Evolutionary conservation across 805 yeast genomes (phyloP), one percentile per base, ranked within the genome.

Genomic region (Ogataea saltuana): DNA sequence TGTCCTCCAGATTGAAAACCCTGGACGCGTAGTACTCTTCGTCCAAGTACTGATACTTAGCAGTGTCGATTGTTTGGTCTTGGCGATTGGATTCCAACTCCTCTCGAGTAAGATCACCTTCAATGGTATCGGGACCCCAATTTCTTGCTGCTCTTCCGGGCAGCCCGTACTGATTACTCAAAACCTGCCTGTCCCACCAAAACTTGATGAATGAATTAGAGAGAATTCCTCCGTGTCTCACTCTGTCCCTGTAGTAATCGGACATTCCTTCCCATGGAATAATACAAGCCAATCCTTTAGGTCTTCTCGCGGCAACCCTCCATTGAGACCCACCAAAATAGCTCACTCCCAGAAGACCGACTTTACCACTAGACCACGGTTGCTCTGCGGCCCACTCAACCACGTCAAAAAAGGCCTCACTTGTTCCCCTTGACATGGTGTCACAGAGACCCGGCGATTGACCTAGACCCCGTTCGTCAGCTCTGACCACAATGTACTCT

Each of bases 221-320:
- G n/a, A 42, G 32, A 25, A 42, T 42, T 23, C 45, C 45, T 3
- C 45, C 45, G 22, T 42, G 45, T 19, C 45, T 35, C 20, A 36
- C 45, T 36, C 45, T 35, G 25, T 42, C 45, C 35, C 45, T 36
- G 35, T 42, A 42, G 21, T 42, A 42, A 15, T 42, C 45, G 17
- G 45, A 42, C 45, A 42, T 42, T 13, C 45, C 45, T 23, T 42
- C 45, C 45, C 45, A 42, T 10, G 45, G 45, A 18, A 42, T 42
- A 10, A 42, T 42, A 31, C 45, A 42, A 10, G 32, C 22, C 13
- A 42, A 33, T 4, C 45, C 45, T 17, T 42, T 42, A 5, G 45
- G 45, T 36, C 41, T 42, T 34, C 45, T 42, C 2, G 45, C 45
- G 3, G 45, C 45, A 16, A 42, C 45, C 31, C 45, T 29, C 45